These are phyloP conservation scores for Copromyces sp. DNA, from an alignment of 495 filamentous ascomycete species.

Conservation along the genomic window DNA sequence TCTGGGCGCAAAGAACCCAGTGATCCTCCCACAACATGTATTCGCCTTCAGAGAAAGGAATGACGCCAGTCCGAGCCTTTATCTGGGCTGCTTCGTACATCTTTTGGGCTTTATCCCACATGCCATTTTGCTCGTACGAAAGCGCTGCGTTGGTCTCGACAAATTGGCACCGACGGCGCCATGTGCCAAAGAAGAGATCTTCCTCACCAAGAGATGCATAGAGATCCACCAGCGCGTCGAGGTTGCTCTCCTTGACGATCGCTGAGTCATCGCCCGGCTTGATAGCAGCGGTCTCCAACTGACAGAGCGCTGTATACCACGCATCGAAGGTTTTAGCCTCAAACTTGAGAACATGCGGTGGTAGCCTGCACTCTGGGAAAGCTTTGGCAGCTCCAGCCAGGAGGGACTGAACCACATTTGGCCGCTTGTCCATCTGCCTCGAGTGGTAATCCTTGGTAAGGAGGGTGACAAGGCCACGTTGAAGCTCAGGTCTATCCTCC, in stretches of 20 bases:
- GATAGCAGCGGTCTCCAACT: conserved; percentile 76
- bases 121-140: conserved; percentile 96
- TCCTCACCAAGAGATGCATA: conserved; percentile 87
- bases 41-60: conserved; percentile 91
- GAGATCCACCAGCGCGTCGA: conserved; percentile 85
- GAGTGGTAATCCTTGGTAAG: conserved; percentile 92
- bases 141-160: conserved; percentile 93
- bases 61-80: conserved; percentile 83
- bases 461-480: conserved; percentile 75
- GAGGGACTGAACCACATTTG: conserved; percentile 87
- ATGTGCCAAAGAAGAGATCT: conserved; percentile 95
- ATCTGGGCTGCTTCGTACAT: conserved; percentile 95
- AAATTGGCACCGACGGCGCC: conserved; percentile 89
- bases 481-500: conserved; percentile 84
- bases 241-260: conserved; percentile 78
- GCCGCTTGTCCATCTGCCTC: conserved; percentile 83
- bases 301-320: conserved; percentile 83
- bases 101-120: conserved; percentile 97
- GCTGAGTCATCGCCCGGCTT: conserved; percentile 75
- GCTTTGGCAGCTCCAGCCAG: conserved; percentile 74
- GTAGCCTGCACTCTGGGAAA: conserved; percentile 78
- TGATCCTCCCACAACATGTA: conserved; percentile 99
- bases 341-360: conserved; percentile 91
- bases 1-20: conserved; percentile 94
- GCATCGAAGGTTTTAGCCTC: conserved; percentile 83